Evolutionary conservation across 306 rosid genomes (phyloP).

Genomic region (Prunus dulcis): DNA sequence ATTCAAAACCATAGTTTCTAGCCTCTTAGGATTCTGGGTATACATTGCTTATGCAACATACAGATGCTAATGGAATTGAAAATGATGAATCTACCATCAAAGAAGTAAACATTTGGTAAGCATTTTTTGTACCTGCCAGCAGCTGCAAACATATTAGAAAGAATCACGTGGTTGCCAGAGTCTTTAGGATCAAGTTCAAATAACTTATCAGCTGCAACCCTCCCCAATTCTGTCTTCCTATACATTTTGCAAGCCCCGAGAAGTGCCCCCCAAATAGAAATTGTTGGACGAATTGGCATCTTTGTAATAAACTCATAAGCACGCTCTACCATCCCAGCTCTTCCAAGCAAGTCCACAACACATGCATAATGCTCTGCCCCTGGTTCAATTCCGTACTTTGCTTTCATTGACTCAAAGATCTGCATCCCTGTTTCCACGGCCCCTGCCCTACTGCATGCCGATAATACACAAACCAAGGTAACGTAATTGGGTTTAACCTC

Average conservation of each 20-base stretch:
- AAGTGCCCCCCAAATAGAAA: conserved; percentile 89
- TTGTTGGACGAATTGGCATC: conserved; percentile 69
- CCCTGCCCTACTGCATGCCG: conserved; percentile 82
- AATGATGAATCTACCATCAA: neutral
- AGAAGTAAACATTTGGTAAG: neutral
- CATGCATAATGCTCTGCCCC: conserved; percentile 89
- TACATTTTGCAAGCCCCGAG: conserved; percentile 77
- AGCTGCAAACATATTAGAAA: conserved; percentile 79
- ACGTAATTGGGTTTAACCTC: conserved; percentile 53
- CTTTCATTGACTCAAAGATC: conserved; percentile 65
- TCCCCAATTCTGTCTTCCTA: conserved; percentile 65
- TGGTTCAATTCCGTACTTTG: conserved; percentile 51
- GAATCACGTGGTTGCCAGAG: conserved; percentile 85
- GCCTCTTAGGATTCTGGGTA: neutral
- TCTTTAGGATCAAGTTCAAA: conserved; percentile 83
- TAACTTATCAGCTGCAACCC: conserved; percentile 69
- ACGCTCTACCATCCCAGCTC: conserved; percentile 79
- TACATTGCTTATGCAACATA: neutral
- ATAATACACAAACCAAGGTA: conserved; percentile 69
- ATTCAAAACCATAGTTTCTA: no score
- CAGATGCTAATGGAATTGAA: neutral
- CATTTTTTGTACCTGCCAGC: conserved; percentile 55
- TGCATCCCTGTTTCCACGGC: conserved; percentile 62
- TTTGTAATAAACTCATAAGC: conserved; percentile 65
- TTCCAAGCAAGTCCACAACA: conserved; percentile 69